A percentile compares a stretch with the other conserved stretches of the same genome.
Evolutionary conservation across 192 early-diverging fungal genomes (phyloP).

Genomic region (Geranomyces variabilis): DNA sequence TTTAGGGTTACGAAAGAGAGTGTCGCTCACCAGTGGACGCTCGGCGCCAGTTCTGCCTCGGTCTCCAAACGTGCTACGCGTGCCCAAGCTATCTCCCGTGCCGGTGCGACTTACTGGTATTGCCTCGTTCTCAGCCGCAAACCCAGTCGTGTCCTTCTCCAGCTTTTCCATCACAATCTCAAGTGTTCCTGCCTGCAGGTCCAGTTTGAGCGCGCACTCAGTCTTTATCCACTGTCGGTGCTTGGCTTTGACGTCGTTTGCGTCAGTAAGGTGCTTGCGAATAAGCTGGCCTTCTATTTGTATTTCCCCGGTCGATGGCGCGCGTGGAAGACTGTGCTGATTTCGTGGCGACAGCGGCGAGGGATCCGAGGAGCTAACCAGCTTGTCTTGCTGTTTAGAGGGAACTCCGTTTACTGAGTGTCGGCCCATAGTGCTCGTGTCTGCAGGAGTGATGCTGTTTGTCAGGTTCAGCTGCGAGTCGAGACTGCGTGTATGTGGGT

Average conservation of each 20-base stretch:
- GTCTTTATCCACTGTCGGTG: slow-evolving; percentile 85
- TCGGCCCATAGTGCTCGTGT: slow-evolving; percentile 5
- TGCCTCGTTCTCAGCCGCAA: not conserved
- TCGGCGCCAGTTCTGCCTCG: too few species aligned
- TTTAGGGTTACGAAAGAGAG: not conserved
- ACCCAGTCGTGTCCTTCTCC: slow-evolving; percentile 44
- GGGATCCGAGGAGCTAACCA: too few species aligned
- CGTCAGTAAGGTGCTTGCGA: slow-evolving; percentile 84
- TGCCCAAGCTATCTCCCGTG: too few species aligned
- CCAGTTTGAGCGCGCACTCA: slow-evolving; percentile 62
- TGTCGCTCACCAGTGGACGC: not conserved
- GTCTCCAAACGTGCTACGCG: too few species aligned
- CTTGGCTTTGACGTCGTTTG: slow-evolving; percentile 72
- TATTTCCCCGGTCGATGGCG: not conserved
- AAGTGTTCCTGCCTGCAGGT: slow-evolving; percentile 62
- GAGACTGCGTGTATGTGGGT: slow-evolving; percentile 20
- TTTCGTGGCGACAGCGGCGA: too few species aligned
- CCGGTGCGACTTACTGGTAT: too few species aligned
- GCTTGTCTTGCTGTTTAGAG: slow-evolving; percentile 3
- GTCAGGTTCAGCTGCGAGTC: slow-evolving; percentile 30
- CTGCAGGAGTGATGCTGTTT: not conserved
- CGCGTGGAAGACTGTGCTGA: not conserved
- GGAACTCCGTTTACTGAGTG: slow-evolving; percentile 5
- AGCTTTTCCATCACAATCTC: slow-evolving; percentile 84
- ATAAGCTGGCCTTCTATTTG: slow-evolving; percentile 75